These are phyloP conservation scores for Hylodesmum podocarpum DNA, from an alignment of 306 rosid species.

Conservation along the genomic window DNA sequence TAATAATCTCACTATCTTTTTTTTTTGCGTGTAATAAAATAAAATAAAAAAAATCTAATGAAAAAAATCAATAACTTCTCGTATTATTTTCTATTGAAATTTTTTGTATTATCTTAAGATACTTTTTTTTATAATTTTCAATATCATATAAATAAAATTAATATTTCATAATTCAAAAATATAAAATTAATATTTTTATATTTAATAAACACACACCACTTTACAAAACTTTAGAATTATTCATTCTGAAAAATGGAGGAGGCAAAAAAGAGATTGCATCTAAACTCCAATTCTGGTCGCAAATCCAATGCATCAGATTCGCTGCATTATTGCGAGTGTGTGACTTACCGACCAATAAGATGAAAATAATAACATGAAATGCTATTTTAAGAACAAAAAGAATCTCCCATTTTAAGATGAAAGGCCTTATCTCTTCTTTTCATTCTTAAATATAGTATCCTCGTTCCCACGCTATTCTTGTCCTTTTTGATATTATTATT, in stretches of 20 bases:
- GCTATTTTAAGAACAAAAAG: conserved; percentile 24
- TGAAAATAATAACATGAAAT: background rate
- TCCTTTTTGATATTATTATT: background rate
- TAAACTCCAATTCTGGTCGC: conserved; percentile 25
- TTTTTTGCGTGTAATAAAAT: too few species aligned
- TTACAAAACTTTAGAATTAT: background rate
- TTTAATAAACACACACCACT: background rate
- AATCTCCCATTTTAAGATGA: conserved; percentile 42
- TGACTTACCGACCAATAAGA: conserved; percentile 43
- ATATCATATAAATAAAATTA: background rate
- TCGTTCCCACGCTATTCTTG: conserved; percentile 42
- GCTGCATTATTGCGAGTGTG: background rate
- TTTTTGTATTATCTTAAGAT: too few species aligned
- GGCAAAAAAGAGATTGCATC: background rate
- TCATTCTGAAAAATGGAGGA: background rate
- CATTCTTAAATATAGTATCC: conserved; percentile 40
- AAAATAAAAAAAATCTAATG: too few species aligned
- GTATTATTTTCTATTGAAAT: too few species aligned
- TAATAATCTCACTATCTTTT: too few species aligned
- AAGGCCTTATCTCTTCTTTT: conserved; percentile 59
- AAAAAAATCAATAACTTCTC: too few species aligned
- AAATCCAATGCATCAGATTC: conserved; percentile 58
- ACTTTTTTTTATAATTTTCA: too few species aligned
- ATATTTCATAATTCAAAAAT: background rate
- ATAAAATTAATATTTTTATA: background rate